phyloP scores from a whole-genome alignment of 2,329 filamentous ascomycete genomes.

The Mycosphaerella sp. region DNA sequence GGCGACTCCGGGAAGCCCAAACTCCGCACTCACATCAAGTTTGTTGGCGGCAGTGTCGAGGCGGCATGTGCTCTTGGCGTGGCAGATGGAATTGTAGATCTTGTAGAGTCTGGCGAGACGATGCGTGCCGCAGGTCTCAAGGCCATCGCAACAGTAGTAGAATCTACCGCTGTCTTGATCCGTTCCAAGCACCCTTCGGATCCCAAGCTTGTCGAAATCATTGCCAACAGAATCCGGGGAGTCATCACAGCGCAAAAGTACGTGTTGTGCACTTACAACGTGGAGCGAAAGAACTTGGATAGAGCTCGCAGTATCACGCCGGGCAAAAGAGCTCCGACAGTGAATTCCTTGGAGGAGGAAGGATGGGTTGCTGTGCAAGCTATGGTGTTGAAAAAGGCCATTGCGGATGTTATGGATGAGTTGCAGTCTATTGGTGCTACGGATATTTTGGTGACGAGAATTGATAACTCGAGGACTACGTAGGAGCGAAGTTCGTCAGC shows the following conservation, averaged over 20 bases:
- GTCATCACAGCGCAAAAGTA: slow-evolving; percentile 94
- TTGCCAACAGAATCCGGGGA: slow-evolving; percentile 79
- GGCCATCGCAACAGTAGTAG: slow-evolving; percentile 87
- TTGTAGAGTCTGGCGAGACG: slow-evolving; percentile 96
- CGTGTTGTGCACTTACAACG: slow-evolving; percentile 95
- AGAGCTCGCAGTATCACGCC: slow-evolving; percentile 74
- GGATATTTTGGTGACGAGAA: slow-evolving; percentile 79
- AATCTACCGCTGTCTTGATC: slow-evolving; percentile 83
- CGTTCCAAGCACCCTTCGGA: slow-evolving; percentile 81
- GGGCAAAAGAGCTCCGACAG: slow-evolving; percentile 85
- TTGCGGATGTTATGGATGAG: slow-evolving; percentile 82
- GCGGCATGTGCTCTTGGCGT: slow-evolving; percentile 93
- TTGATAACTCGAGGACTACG: slow-evolving; percentile 66
- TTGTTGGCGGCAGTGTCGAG: slow-evolving; percentile 93
- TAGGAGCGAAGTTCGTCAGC: slow-evolving; percentile 5
- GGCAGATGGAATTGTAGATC: slow-evolving; percentile 93
- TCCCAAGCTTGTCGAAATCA: slow-evolving; percentile 71
- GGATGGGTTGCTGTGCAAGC: slow-evolving; percentile 91
- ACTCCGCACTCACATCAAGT: slow-evolving; percentile 81
- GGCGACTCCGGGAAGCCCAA: slow-evolving; percentile 45
- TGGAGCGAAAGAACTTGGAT: slow-evolving; percentile 63
- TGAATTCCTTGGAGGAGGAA: slow-evolving; percentile 81
- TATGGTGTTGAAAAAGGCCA: slow-evolving; percentile 86
- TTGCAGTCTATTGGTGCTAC: slow-evolving; percentile 68
- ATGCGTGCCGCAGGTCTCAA: slow-evolving; percentile 94